A percentile compares a stretch with the other conserved stretches of the same genome.
Evolutionary conservation across 352 stramenopile species (phyloP).

Genomic region (Lagenidium sp.): DNA sequence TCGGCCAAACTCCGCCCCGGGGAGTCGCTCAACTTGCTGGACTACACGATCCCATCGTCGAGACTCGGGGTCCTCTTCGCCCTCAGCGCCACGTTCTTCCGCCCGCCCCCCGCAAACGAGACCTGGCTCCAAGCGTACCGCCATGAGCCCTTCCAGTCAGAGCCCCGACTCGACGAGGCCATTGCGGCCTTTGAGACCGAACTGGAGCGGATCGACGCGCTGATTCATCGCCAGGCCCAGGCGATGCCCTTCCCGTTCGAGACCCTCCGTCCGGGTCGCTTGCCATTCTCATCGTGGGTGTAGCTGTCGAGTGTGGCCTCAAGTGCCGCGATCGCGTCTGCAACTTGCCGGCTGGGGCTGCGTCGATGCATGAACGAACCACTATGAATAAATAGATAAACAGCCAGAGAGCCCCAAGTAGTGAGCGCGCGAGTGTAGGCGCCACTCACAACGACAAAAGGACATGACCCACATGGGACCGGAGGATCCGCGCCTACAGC

Average conservation of each 20-base stretch:
- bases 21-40: constrained; percentile 15
- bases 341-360: no score
- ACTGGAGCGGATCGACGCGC: background rate
- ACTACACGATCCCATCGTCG: constrained; percentile 11
- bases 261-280: background rate
- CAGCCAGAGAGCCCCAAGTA: no score
- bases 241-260: background rate
- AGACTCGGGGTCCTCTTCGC: background rate
- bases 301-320: no score
- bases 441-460: no score
- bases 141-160: background rate
- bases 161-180: background rate
- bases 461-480: no score
- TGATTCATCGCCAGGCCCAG: background rate
- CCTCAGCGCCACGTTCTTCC: background rate
- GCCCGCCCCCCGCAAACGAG: background rate
- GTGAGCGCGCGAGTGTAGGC: no score
- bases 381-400: no score
- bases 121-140: background rate
- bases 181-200: background rate
- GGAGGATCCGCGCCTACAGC: no score
- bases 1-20: constrained; percentile 14
- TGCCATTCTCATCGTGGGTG: background rate
- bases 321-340: no score
- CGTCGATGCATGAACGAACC: no score